Conservation (phyloP, 176 grass and related monocot genomes). For the Bolboschoenus planiculmis region DNA sequence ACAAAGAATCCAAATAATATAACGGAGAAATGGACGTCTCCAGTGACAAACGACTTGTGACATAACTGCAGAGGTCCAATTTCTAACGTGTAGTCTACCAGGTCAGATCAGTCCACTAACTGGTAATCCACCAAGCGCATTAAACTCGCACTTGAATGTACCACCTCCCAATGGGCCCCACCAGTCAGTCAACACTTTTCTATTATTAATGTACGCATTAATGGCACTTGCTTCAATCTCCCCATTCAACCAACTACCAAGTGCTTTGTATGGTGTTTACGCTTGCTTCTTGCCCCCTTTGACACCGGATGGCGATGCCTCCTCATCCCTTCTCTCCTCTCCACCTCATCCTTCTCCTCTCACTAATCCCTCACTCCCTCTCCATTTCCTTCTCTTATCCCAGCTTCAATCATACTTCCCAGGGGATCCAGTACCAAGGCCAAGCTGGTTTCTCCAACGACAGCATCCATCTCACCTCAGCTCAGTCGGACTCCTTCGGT, state of each 20-base stretch:
- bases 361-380: neutral
- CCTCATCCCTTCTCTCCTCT: neutral
- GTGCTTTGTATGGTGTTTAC: no score
- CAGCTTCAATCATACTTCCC: slow-evolving; percentile 10
- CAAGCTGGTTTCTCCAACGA: slow-evolving; percentile 13
- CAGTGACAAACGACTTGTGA: neutral
- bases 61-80: neutral
- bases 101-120: neutral
- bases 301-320: neutral
- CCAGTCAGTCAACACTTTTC: no score
- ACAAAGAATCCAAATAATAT: neutral
- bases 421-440: slow-evolving; percentile 23
- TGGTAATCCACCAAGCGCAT: no score
- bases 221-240: no score
- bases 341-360: neutral
- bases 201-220: no score
- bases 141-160: no score
- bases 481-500: slow-evolving; percentile 1
- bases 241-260: no score
- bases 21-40: neutral
- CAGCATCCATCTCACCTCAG: slow-evolving; percentile 22
- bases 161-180: no score
- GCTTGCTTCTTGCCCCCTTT: no score
- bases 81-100: neutral
- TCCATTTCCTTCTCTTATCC: slow-evolving; percentile 21